phyloP scores from a whole-genome alignment of 495 filamentous ascomycete genomes.

The Emericellopsis terricola region DNA sequence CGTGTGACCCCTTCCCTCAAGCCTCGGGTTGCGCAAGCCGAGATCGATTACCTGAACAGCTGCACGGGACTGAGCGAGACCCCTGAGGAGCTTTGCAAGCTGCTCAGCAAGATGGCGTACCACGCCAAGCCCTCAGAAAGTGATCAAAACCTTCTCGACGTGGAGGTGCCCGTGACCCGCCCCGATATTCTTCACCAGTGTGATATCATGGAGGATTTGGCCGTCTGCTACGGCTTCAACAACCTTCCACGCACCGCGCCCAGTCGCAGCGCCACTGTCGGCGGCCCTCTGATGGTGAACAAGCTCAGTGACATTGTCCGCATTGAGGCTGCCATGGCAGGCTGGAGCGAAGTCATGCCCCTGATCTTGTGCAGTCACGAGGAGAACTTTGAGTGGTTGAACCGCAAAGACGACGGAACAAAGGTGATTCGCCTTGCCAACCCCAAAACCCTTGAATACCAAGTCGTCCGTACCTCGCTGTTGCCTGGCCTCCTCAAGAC shows the following conservation, averaged over 20 bases:
- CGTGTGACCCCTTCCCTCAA: constrained; percentile 63
- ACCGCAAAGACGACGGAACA: constrained; percentile 73
- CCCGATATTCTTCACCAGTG: constrained; percentile 92
- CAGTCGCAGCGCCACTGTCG: constrained; percentile 66
- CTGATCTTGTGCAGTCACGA: constrained; percentile 95
- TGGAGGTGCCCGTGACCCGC: constrained; percentile 70
- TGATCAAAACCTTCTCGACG: constrained; percentile 49
- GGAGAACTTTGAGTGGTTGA: constrained; percentile 95
- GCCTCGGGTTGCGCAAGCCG: constrained; percentile 57
- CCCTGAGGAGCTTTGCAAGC: constrained; percentile 48
- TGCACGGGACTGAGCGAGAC: constrained; percentile 69
- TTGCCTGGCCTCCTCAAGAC: constrained; percentile 90
- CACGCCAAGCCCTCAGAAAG: constrained; percentile 48
- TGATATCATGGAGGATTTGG: constrained; percentile 97
- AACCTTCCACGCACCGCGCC: constrained; percentile 70
- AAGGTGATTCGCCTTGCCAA: constrained; percentile 82
- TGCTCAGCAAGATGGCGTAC: constrained; percentile 77
- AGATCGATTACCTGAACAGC: constrained; percentile 80
- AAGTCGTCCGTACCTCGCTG: constrained; percentile 81
- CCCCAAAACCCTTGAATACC: constrained; percentile 91
- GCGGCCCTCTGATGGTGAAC: constrained; percentile 76
- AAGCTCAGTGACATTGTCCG: constrained; percentile 88
- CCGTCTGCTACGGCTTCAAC: constrained; percentile 94
- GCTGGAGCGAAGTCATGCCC: constrained; percentile 93
- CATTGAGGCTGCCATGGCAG: constrained; percentile 78